Evolutionary conservation across 2,329 filamentous ascomycete genomes (phyloP), one percentile per base, ranked within the genome.

Genomic region (Pezicula carpinea): DNA sequence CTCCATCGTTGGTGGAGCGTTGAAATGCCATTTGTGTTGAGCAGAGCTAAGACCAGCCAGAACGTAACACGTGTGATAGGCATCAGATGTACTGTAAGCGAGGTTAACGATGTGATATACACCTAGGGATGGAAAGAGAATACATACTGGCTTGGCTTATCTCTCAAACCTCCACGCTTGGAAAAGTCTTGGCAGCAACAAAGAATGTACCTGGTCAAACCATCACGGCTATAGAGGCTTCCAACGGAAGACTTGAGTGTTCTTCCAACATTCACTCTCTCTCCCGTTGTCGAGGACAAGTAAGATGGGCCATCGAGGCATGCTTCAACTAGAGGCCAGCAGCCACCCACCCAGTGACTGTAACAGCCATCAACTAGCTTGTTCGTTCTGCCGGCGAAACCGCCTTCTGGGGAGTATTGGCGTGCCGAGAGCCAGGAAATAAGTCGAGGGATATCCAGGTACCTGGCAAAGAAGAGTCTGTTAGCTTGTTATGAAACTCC

Each of bases 301-400:
- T 57, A 52, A 45, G 66, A 67, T 46, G 73, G 71, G 22, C 77
- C 79, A 55, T 78, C 77, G 48, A 93, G 69, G 46, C 84, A 84
- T 48, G 89, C 88, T 71, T 96, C 87, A 56, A 97, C 75, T 54
- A 99, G 70, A 39, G 92, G 85, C 89, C 91, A 99, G 71, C 91
- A 97, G 46, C 87, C 87, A 46, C 93, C 93, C 29, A 96, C 86
- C 93, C 93, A 99, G 68, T 96, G 92, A 64, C 89, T 95, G 71
- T 99, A 99, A 70, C 93, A 99, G 39, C 92, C 93, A 66, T 99
- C 93, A 26, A 97, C 93, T 26, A 99, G 77, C 71, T 99, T 99
- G 75, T 97, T 97, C 22, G 92, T 96, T 57, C 93, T 85, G 51
- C 93, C 93, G 34, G 89, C 87, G 63, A 96, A 91, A 31, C 93